Percentiles rank a stretch among this genome's conserved stretches.
Conservation (phyloP, 2,329 filamentous ascomycete species). For the Lachnellula hyalina region DNA sequence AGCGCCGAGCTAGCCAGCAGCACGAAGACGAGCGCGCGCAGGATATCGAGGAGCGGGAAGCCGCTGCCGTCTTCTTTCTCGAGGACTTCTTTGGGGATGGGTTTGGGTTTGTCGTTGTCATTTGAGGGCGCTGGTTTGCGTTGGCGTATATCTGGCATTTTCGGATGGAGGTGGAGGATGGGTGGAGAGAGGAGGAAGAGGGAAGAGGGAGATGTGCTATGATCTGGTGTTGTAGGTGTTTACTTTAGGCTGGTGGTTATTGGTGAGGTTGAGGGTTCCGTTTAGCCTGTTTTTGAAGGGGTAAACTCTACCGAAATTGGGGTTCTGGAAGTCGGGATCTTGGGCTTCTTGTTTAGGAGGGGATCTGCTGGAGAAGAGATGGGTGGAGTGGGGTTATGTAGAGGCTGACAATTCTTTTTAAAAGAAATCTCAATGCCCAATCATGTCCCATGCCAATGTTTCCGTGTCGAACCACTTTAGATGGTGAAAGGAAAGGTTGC, state of each 20-base stretch:
- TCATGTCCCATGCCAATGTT: no score
- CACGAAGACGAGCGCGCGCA: constrained; percentile 26
- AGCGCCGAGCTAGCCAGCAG: constrained; percentile 21
- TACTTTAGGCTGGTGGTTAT: background rate
- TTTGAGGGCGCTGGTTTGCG: background rate
- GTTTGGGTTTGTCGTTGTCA: background rate
- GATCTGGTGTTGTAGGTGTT: background rate
- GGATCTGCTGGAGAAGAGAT: no score
- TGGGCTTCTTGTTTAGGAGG: no score
- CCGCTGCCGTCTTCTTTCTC: constrained; percentile 23
- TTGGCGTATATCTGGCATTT: constrained; percentile 3
- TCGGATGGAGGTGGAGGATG: background rate
- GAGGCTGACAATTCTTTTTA: no score
- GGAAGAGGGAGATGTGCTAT: background rate
- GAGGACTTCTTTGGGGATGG: constrained; percentile 13
- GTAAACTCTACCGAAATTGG: no score
- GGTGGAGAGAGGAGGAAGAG: background rate
- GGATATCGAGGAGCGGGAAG: constrained; percentile 24
- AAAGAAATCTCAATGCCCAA: no score
- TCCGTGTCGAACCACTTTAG: no score
- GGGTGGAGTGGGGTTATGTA: no score
- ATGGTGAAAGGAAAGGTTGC: background rate
- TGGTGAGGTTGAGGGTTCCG: background rate
- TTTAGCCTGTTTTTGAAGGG: no score
- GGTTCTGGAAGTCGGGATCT: no score